Evolutionary conservation across 2,329 filamentous ascomycete species (phyloP).

Genomic region (Ophiostoma triangulosporum): DNA sequence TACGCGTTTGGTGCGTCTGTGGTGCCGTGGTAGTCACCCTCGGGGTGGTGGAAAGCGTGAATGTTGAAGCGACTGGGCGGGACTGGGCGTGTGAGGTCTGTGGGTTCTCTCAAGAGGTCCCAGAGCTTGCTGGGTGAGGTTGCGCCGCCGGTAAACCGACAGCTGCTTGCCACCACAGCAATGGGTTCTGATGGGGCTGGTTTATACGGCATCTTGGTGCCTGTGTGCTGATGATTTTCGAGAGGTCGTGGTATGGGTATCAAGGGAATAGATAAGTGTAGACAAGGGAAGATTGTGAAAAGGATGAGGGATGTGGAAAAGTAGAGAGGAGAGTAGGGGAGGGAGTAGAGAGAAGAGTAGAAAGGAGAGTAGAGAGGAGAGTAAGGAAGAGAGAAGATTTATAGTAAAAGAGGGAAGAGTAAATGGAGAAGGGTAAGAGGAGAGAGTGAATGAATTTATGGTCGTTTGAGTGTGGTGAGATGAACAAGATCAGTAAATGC

Average conservation of each 20-base stretch:
- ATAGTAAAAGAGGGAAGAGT: neutral
- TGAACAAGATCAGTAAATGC: neutral
- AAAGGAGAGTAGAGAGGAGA: neutral
- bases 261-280: too few relatives aligned
- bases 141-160: constrained; percentile 21
- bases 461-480: neutral
- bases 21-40: constrained; percentile 22
- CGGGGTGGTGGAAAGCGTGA: constrained; percentile 19
- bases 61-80: constrained; percentile 19
- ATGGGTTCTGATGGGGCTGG: constrained; percentile 16
- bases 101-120: constrained; percentile 18
- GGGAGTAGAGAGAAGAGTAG: neutral
- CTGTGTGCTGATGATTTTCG: neutral
- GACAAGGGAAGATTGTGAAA: neutral
- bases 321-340: neutral
- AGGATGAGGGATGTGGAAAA: neutral
- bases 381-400: neutral
- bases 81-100: constrained; percentile 18
- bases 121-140: constrained; percentile 21
- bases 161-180: constrained; percentile 19
- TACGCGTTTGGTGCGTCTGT: constrained; percentile 22
- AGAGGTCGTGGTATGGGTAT: too few relatives aligned
- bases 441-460: neutral
- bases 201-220: constrained; percentile 6
- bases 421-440: too few relatives aligned